phyloP scores from a whole-genome alignment of 371 early-diverging fungal genomes.

The Saksenaea oblongispora region DNA sequence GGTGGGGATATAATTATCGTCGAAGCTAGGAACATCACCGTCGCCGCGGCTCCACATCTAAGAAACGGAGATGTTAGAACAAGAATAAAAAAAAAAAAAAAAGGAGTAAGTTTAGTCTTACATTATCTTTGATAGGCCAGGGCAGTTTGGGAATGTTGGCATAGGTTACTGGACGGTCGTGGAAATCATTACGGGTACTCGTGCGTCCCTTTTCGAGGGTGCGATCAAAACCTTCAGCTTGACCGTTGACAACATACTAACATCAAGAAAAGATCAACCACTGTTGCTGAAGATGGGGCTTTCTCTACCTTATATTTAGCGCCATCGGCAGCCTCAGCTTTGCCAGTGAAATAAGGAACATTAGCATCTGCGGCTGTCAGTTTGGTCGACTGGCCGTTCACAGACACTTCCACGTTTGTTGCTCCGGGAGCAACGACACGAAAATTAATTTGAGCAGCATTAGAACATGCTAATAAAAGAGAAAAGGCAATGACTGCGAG shows the following conservation, averaged over 20 bases:
- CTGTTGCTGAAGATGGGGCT: not conserved
- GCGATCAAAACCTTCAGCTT: conserved; percentile 48
- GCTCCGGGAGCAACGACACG: conserved; percentile 53
- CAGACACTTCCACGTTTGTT: conserved; percentile 40
- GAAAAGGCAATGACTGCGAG: conserved; percentile 23
- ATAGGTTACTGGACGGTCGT: conserved; percentile 49
- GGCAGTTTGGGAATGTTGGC: conserved; percentile 58
- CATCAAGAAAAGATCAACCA: not conserved
- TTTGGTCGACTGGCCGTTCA: conserved; percentile 36
- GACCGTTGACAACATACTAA: conserved; percentile 50
- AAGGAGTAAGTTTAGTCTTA: conserved; percentile 12
- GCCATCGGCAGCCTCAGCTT: conserved; percentile 38
- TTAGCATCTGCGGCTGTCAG: conserved; percentile 46
- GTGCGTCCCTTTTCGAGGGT: conserved; percentile 26
- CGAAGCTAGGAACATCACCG: conserved; percentile 42
- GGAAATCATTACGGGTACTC: conserved; percentile 53
- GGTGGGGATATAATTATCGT: conserved; percentile 57
- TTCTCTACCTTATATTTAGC: conserved; percentile 44
- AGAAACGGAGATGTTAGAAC: conserved; percentile 1
- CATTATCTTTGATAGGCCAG: conserved; percentile 44
- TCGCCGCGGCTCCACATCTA: conserved; percentile 46
- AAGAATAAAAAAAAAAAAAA: not conserved
- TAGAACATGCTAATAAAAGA: conserved; percentile 16
- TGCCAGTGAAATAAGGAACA: conserved; percentile 51
- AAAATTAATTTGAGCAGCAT: conserved; percentile 44